Base-by-base conservation (phyloP, 2,329 filamentous ascomycete species). In the Ceratocystis albifundus region DNA sequence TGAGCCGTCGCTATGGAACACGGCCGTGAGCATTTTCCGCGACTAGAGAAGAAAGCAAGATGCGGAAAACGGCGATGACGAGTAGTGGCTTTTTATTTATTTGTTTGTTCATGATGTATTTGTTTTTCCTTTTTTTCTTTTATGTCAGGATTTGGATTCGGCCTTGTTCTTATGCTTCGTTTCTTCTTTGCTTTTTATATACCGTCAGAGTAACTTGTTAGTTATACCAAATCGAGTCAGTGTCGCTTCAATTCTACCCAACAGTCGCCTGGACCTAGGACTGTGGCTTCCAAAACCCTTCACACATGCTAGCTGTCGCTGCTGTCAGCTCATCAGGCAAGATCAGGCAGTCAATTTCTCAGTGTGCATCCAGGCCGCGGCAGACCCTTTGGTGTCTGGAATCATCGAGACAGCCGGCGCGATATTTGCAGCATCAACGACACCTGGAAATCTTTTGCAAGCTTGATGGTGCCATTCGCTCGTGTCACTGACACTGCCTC, bases 1-100 rank as follows among this genome's bases (percentile, higher is more conserved):
- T 3, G 55, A 59, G 55, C 48, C 64, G 41, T 48, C 61, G 48
- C 61, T 67, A 8, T 67, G 66, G 66, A 62, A 36, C 30, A 65
- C 53, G 8, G 66, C 66, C 25, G 36, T 65, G 15, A 65, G 63
- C 63, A 46, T 67, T 30, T 67, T 67, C 57, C 50, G 55, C 28
- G 66, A 67, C 45, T 67, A 53, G 50, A 36, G 28, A 22, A 53
- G 17, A 17, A 2, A 1, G 22, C 25, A 10, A 25, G 8, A 50
- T 10, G 17, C 6, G 6, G 20, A 22, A 62, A 62, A 62, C n/a
- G 12, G 17, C 48, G 8, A 17, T n/a, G 4, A 28, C 6, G 61
- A 63, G 41, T 45, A 32, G 10, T 30, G 22, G 59, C 15, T 20
- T 62, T 10, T 61, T 48, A n/a, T n/a, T n/a, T n/a, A n/a, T 48